Conservation (phyloP, 768 basidiomycete species). For the Lyophyllum semitale region DNA sequence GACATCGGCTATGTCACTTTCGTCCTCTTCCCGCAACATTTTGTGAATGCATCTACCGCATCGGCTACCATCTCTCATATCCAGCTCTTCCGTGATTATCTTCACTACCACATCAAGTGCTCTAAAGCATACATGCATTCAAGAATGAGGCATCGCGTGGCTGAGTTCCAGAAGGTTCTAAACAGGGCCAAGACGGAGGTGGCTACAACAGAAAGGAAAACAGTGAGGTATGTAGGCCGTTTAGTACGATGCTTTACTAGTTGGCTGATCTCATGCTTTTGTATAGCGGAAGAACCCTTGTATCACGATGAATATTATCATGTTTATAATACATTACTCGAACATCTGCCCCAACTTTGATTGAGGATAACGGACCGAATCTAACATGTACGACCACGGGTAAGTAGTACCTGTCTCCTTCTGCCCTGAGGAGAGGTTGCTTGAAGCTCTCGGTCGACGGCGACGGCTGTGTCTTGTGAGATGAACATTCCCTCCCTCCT, state of each 20-base stretch:
- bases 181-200: conserved; percentile 96
- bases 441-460: too few species aligned
- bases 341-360: not conserved
- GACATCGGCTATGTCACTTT: conserved; percentile 97
- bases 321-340: not conserved
- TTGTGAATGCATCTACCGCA: conserved; percentile 68
- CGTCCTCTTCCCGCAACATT: conserved; percentile 96
- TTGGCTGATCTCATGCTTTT: not conserved
- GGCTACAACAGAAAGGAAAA: conserved; percentile 82
- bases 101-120: conserved; percentile 99
- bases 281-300: conserved; percentile 57
- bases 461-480: too few species aligned
- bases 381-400: too few species aligned
- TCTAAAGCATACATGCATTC: conserved; percentile 99
- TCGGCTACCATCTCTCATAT: conserved; percentile 88
- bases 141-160: conserved; percentile 89
- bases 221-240: conserved; percentile 69
- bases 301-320: conserved; percentile 43
- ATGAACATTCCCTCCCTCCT: too few species aligned
- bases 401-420: too few species aligned
- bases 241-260: not conserved
- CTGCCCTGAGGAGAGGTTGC: too few species aligned
- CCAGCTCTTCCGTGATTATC: conserved; percentile 95
- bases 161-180: conserved; percentile 94
- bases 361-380: not conserved